A percentile compares a stretch with the other conserved stretches of the same genome.
phyloP scores from a whole-genome alignment of 2,329 filamentous ascomycete genomes.

The Byssochlamys sp. region DNA sequence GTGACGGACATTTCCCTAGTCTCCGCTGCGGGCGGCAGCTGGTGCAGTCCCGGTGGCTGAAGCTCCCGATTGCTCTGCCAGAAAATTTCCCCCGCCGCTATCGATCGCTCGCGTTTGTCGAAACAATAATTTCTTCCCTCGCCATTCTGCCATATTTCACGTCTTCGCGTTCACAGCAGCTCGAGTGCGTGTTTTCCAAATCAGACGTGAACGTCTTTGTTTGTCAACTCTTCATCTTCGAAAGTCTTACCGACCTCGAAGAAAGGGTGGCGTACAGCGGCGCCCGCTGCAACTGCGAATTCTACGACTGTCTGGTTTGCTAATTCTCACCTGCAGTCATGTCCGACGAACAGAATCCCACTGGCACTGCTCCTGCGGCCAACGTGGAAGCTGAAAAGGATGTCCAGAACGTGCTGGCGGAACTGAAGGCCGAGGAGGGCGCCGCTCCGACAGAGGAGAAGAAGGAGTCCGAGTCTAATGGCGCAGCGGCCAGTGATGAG shows the following conservation, averaged over 20 bases:
- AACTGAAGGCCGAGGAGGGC: conserved; percentile 30
- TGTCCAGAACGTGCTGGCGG: conserved; percentile 36
- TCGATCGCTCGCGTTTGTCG: conserved; percentile 2
- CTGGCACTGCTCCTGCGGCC: conserved; percentile 14
- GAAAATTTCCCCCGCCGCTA: conserved; percentile 14
- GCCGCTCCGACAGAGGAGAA: conserved; percentile 1
- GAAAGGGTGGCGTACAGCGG: neutral
- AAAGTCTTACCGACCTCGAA: neutral
- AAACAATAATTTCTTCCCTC: neutral
- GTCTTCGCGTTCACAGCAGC: neutral
- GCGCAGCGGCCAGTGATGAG: conserved; percentile 7
- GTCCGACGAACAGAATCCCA: conserved; percentile 30
- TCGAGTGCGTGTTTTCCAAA: neutral
- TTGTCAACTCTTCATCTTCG: neutral
- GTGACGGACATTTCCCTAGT: neutral
- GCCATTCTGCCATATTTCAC: neutral
- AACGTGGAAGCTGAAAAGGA: conserved; percentile 38
- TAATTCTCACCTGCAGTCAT: conserved; percentile 13
- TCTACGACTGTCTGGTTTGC: neutral
- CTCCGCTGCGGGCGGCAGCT: neutral
- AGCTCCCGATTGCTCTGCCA: conserved; percentile 10
- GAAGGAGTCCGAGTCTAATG: conserved; percentile 1
- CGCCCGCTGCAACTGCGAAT: neutral
- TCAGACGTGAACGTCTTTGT: neutral
- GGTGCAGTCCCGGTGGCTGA: conserved; percentile 2